These are phyloP conservation scores for Citrullus colocynthis DNA, from an alignment of 306 rosid genomes.

Conservation along the genomic window DNA sequence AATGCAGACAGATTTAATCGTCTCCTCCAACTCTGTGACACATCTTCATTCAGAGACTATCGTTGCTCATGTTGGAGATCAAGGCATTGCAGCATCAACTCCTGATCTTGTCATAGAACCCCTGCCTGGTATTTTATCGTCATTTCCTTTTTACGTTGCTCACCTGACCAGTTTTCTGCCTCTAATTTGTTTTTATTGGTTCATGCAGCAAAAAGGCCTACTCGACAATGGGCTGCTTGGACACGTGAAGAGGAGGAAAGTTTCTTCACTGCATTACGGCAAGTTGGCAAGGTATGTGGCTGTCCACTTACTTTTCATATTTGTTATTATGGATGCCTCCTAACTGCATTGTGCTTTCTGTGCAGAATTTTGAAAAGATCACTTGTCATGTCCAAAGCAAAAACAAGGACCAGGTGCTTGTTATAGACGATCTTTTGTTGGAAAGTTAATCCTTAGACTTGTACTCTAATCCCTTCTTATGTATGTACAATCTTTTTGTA, in stretches of 20 bases:
- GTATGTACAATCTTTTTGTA: neutral
- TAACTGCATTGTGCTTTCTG: constrained; percentile 19
- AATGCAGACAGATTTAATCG: constrained; percentile 44
- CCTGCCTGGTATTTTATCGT: constrained; percentile 41
- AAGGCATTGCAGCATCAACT: constrained; percentile 27
- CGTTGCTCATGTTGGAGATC: constrained; percentile 43
- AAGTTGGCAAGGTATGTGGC: constrained; percentile 73
- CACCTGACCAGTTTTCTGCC: neutral
- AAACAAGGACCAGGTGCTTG: constrained; percentile 80
- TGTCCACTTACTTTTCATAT: neutral
- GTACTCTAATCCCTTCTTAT: neutral
- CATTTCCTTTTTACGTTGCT: neutral
- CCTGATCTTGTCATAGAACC: constrained; percentile 25
- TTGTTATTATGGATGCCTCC: constrained; percentile 8
- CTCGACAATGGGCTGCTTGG: constrained; percentile 99
- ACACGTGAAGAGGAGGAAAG: constrained; percentile 98
- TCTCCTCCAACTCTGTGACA: constrained; percentile 25
- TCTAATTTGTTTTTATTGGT: constrained; percentile 5
- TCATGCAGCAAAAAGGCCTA: constrained; percentile 59
- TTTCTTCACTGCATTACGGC: constrained; percentile 88
- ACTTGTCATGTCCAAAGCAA: constrained; percentile 92
- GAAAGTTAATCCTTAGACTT: neutral
- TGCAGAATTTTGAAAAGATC: constrained; percentile 94
- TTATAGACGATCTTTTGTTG: constrained; percentile 1
- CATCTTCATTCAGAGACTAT: constrained; percentile 27